Evolutionary conservation across 306 rosid genomes (phyloP).

Genomic region (Pterocarpus macrocarpus): DNA sequence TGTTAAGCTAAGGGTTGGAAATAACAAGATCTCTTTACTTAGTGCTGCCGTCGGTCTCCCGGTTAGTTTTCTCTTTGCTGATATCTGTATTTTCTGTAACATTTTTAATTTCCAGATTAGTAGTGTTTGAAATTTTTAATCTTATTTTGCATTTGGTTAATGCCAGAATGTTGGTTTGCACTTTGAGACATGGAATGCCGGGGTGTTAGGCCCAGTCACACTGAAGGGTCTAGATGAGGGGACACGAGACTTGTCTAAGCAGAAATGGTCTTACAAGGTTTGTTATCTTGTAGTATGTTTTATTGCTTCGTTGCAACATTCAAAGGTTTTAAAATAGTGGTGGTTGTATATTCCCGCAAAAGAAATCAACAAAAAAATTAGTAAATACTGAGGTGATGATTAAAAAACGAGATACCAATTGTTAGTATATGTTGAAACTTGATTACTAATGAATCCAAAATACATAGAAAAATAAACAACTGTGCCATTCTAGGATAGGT

Average conservation of each 20-base stretch:
- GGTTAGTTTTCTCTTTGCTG: constrained; percentile 64
- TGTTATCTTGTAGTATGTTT: constrained; percentile 5
- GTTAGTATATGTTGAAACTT: constrained; percentile 11
- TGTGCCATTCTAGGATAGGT: not conserved
- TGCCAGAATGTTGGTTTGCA: constrained; percentile 86
- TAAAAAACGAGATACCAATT: not conserved
- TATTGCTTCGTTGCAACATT: not conserved
- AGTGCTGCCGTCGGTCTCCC: constrained; percentile 90
- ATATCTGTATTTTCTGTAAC: constrained; percentile 19
- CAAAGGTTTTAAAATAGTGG: not conserved
- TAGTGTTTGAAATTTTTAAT: not conserved
- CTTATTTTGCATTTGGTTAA: constrained; percentile 37
- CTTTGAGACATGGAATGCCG: constrained; percentile 75
- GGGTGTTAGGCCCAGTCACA: constrained; percentile 82
- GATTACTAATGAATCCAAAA: not conserved
- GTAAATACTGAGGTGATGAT: not conserved
- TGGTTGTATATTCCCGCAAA: too few species aligned
- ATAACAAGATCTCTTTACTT: constrained; percentile 89
- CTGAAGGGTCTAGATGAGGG: constrained; percentile 74
- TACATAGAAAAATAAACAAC: not conserved
- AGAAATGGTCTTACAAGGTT: constrained; percentile 97
- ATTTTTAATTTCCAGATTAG: not conserved
- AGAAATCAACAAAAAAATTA: not conserved
- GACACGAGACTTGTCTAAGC: constrained; percentile 72
- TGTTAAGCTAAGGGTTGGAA: constrained; percentile 76